phyloP scores from a whole-genome alignment of 2,329 filamentous ascomycete species.

The Stachybotrys elegans region DNA sequence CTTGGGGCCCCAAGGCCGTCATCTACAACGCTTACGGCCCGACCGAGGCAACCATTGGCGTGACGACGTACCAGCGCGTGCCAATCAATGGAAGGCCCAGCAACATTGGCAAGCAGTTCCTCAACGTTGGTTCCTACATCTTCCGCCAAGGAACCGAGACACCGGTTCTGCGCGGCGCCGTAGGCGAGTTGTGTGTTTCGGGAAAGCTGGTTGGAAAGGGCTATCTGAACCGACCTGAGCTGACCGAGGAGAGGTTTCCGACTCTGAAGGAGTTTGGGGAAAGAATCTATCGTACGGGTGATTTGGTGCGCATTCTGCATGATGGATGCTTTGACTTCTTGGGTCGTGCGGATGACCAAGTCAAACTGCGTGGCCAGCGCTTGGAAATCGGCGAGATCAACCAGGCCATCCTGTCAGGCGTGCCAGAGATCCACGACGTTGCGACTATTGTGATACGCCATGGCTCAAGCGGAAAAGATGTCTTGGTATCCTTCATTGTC shows the following conservation, averaged over 20 bases:
- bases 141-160: constrained; percentile 62
- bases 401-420: constrained; percentile 64
- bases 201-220: constrained; percentile 85
- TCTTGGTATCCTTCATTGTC: constrained; percentile 71
- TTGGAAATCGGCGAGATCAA: constrained; percentile 92
- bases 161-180: constrained; percentile 70
- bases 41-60: constrained; percentile 88
- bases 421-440: constrained; percentile 58
- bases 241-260: constrained; percentile 75
- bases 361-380: constrained; percentile 84
- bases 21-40: constrained; percentile 94
- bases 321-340: constrained; percentile 84
- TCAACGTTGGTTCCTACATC: constrained; percentile 82
- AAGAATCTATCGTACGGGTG: constrained; percentile 79
- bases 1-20: constrained; percentile 72
- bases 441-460: constrained; percentile 72
- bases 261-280: constrained; percentile 50
- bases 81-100: constrained; percentile 72
- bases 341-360: constrained; percentile 83
- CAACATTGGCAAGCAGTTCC: constrained; percentile 83
- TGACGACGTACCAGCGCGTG: constrained; percentile 83
- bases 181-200: constrained; percentile 85
- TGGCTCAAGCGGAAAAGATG: constrained; percentile 67
- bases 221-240: constrained; percentile 74
- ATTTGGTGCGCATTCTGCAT: constrained; percentile 75